Base-by-base conservation (phyloP, 1,284 basidiomycete genomes). In the Fomitopsis pinicola region DNA sequence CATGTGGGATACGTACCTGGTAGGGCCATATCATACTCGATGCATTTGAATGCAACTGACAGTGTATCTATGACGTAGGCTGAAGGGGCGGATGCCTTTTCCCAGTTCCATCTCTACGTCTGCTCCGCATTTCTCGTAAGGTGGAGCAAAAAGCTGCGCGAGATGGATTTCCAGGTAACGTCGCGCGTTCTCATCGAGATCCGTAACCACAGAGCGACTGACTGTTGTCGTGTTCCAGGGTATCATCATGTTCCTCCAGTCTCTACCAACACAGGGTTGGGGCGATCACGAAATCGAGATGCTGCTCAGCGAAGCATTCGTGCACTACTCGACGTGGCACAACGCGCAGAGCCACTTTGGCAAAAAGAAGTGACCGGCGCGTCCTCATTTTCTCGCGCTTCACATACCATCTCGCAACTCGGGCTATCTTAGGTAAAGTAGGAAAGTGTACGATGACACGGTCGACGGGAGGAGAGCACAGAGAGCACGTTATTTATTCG, bases 161-260 rank as follows among this genome's bases (percentile, higher is more conserved):
- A 90, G 69, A 97, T 97, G 94, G 96, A 98, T 74, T 98, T 98
- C 70, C 96, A 98, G 85, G 95, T 92, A 64, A 30, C 2, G 60
- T 80, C 71, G 62, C 33, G 59, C 30, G 38, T 42, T 14, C 42
- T 60, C 8, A 63, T 69, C 60, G 65, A 36, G 35, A 46, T 54
- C 14, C 8, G 28, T 4, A 15, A 26, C 42, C 33, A n/a, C 15
- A 30, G 15, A 40, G 28, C 14, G 42, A 40, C 40, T 40, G 17
- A 57, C 60, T 53, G 57, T 38, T 57, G 14, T 28, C 42, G 22
- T 45, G n/a, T 38, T 48, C 48, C 58, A 97, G 94, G 95, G 94
- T 57, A 97, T 98, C 75, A 99, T 99, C 75, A 98, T 99, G 91
- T 99, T 98, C 78, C 82, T 99, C 3, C 97, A 99, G 76, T 94